A percentile compares a stretch with the other conserved stretches of the same genome.
phyloP scores from a whole-genome alignment of 2,329 filamentous ascomycete genomes.

The Penicillium verrucosum region DNA sequence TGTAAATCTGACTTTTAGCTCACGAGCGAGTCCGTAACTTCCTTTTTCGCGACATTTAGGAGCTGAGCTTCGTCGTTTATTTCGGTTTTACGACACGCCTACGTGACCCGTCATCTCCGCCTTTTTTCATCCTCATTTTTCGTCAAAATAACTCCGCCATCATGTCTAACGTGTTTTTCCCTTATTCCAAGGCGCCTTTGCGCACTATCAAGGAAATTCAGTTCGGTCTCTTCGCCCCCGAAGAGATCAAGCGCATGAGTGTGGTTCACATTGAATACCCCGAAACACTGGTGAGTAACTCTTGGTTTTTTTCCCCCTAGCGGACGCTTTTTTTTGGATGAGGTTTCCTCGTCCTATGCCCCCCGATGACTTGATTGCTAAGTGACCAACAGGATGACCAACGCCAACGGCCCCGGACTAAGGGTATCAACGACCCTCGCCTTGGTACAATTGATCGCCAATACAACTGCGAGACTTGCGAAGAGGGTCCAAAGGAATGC shows the following conservation, averaged over 20 bases:
- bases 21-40: constrained; percentile 14
- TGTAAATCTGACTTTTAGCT: constrained; percentile 14
- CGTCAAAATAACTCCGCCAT: constrained; percentile 43
- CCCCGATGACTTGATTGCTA: constrained; percentile 12
- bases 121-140: constrained; percentile 10
- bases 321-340: not conserved
- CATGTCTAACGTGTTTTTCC: constrained; percentile 91
- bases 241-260: constrained; percentile 99
- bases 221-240: constrained; percentile 94
- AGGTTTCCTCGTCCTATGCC: not conserved
- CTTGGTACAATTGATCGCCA: constrained; percentile 94
- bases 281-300: constrained; percentile 76
- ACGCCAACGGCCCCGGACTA: constrained; percentile 82
- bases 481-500: constrained; percentile 92
- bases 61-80: constrained; percentile 15
- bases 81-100: constrained; percentile 11
- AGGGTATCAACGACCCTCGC: constrained; percentile 90
- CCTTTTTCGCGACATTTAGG: constrained; percentile 18
- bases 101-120: constrained; percentile 10
- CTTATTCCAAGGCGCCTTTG: constrained; percentile 90
- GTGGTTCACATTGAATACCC: constrained; percentile 94
- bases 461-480: constrained; percentile 93
- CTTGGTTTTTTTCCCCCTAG: too few relatives aligned
- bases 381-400: constrained; percentile 66
- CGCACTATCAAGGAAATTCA: constrained; percentile 99